Base-by-base conservation (phyloP, 495 filamentous ascomycete species). In the Aspergillus bertholletiae region DNA sequence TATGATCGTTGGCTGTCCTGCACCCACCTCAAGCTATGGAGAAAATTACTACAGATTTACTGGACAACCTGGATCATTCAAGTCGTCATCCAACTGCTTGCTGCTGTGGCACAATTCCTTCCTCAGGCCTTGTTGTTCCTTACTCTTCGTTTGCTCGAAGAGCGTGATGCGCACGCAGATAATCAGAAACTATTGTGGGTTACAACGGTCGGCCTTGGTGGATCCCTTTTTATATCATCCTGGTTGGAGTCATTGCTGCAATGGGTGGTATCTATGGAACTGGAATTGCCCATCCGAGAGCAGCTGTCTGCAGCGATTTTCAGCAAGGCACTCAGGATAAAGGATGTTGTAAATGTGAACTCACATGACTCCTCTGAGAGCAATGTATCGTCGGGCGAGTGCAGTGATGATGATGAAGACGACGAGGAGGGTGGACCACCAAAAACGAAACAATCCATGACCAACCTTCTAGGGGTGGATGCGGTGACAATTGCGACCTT, bases 381-480 rank as follows among this genome's bases (percentile, higher is more conserved):
- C n/a, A 43, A 12, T 3, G 13, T 45, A 17, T 40, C 51, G 4
- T 23, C 39, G 7, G 28, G 24, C 17, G 46, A 51, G 11, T 34
- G 12, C n/a, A 41, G 32, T 17, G 27, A 44, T 23, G 51, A 51
- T 17, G 43, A 56, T 23, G 51, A 51, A 12, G 43, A 56, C 9
- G 47, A 41, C 18, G 30, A 50, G 0, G 30, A 45, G 20, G 24
- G 54, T 18, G 45, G 23, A 13, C 8, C 46, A 12, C 53, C 49
- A 7, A 41, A 24, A 32, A 56, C 73, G 21, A 57, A 52, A 61
- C 87, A 89, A 66, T 82, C 82, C 35, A 87, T 81, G 7, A 80
- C 89, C 45, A 90, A 90, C 57, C 69, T 90, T 34, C 78, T 90
- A 45, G 85, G 83, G 7, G 82, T 92, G 13, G 88, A 92, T 65